A percentile compares a stretch with the other conserved stretches of the same genome.
Conservation (phyloP, 305 asterid genomes). For the Fraxinus sp. region DNA sequence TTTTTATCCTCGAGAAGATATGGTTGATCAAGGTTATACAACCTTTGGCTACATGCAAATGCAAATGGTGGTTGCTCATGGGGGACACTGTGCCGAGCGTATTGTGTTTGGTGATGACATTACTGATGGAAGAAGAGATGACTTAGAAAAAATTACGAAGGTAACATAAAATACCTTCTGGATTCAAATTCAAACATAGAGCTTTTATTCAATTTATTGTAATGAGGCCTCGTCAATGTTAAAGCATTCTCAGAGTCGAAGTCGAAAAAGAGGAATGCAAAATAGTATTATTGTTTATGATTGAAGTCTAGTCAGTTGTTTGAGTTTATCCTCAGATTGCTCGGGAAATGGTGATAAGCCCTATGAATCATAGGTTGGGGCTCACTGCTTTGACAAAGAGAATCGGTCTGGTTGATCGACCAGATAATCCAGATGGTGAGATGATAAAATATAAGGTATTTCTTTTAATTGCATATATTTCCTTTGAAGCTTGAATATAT, state of each 20-base stretch:
- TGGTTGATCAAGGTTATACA: constrained; percentile 84
- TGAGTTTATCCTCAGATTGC: constrained; percentile 64
- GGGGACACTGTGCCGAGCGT: constrained; percentile 97
- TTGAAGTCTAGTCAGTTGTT: constrained; percentile 16
- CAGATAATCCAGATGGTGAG: constrained; percentile 85
- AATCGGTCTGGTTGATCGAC: constrained; percentile 66
- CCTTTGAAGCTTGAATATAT: constrained; percentile 12
- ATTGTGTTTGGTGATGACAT: constrained; percentile 87
- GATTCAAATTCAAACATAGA: constrained; percentile 12
- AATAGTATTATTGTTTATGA: constrained; percentile 4
- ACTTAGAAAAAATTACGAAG: constrained; percentile 93
- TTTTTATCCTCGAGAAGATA: constrained; percentile 95
- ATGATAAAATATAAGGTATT: constrained; percentile 76
- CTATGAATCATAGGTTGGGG: constrained; percentile 82
- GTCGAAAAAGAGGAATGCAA: constrained; percentile 8
- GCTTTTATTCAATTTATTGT: not conserved
- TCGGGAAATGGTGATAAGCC: constrained; percentile 98
- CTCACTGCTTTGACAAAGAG: constrained; percentile 85
- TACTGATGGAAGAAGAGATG: constrained; percentile 93
- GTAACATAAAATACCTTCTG: constrained; percentile 34
- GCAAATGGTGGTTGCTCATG: constrained; percentile 99
- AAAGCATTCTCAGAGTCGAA: not conserved
- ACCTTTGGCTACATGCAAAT: constrained; percentile 95
- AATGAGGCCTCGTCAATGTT: not conserved
- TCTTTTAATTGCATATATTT: constrained; percentile 1